Conservation (phyloP, 805 yeast genomes). For the Lipomyces sp. region DNA sequence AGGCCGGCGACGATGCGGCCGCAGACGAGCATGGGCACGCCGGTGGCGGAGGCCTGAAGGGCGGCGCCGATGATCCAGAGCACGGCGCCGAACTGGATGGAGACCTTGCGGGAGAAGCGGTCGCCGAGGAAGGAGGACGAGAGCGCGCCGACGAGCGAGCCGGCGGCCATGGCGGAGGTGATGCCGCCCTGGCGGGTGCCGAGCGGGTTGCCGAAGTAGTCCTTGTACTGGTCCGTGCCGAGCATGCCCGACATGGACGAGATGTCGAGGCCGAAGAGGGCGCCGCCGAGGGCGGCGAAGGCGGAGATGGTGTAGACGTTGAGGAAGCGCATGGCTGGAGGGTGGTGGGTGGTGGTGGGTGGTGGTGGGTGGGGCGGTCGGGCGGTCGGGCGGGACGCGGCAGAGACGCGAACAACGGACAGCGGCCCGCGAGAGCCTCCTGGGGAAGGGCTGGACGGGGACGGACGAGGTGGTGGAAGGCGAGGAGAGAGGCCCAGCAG, state of each 20-base stretch:
- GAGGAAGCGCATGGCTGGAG: slow-evolving; percentile 24
- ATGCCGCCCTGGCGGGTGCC: slow-evolving; percentile 58
- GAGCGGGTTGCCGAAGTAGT: slow-evolving; percentile 49
- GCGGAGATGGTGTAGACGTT: slow-evolving; percentile 50
- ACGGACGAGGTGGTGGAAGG: no score
- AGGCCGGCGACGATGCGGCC: slow-evolving; percentile 53
- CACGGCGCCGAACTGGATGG: slow-evolving; percentile 28
- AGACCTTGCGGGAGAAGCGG: slow-evolving; percentile 28
- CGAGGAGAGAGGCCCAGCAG: no score
- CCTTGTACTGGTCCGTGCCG: slow-evolving; percentile 44
- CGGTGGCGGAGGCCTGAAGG: slow-evolving; percentile 35
- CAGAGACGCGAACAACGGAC: no score
- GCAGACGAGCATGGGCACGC: slow-evolving; percentile 39
- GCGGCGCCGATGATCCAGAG: slow-evolving; percentile 28
- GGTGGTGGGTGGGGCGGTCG: no score
- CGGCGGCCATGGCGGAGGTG: slow-evolving; percentile 61
- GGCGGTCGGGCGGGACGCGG: no score
- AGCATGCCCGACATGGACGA: slow-evolving; percentile 64
- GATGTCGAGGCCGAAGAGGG: slow-evolving; percentile 64
- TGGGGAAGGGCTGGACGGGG: no score
- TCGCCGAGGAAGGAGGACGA: slow-evolving; percentile 45
- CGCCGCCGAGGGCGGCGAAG: slow-evolving; percentile 55
- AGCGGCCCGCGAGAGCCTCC: no score
- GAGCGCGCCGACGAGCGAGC: slow-evolving; percentile 61
- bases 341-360: no score